Conservation (phyloP, 1,284 basidiomycete species). For the Trichosporon faecale region DNA sequence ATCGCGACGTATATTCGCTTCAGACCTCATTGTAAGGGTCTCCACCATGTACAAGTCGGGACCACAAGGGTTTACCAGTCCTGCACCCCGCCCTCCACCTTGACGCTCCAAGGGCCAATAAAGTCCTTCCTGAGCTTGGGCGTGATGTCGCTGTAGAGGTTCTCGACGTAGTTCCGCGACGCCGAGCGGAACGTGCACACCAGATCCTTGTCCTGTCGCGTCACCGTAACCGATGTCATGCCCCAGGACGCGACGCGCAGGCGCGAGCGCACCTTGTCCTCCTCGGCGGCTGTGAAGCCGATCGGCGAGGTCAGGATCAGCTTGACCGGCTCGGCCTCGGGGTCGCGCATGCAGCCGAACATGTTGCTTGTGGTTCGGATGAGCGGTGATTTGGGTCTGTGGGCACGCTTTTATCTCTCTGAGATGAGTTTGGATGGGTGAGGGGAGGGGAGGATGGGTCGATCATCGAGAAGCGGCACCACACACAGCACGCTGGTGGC, state of each 20-base stretch:
- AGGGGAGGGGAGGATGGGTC: neutral
- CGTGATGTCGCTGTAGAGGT: neutral
- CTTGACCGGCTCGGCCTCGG: neutral
- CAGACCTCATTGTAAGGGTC: no score
- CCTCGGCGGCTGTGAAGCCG: neutral
- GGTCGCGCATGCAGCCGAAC: neutral
- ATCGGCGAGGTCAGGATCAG: neutral
- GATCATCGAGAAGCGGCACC: neutral
- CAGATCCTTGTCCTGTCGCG: neutral
- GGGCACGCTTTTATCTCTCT: neutral
- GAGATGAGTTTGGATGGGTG: no score
- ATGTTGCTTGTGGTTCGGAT: neutral
- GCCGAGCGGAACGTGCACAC: neutral
- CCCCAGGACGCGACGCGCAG: neutral
- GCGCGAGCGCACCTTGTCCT: neutral
- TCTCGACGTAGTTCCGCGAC: neutral
- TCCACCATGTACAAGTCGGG: no score
- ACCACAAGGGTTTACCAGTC: no score
- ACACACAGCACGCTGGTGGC: no score
- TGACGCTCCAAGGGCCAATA: neutral
- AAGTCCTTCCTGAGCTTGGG: neutral
- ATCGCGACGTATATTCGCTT: neutral
- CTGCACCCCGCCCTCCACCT: no score
- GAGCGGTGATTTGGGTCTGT: no score
- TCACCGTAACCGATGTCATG: neutral